A percentile compares a stretch with the other conserved stretches of the same genome.
Conservation (phyloP, 2,329 filamentous ascomycete species). For the Diaporthe eres region DNA sequence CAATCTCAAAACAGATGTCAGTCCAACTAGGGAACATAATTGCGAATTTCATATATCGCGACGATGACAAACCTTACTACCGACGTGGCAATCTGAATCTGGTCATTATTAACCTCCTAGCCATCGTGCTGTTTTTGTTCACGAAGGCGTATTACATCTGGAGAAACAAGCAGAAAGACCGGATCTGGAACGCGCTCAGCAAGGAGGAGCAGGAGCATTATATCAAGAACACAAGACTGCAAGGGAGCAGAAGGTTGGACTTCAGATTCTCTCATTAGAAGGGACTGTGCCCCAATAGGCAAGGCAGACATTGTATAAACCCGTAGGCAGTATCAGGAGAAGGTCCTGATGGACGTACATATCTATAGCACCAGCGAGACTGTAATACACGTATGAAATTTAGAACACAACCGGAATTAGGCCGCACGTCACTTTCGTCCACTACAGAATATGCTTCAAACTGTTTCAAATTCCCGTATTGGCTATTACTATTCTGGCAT, state of each 20-base stretch:
- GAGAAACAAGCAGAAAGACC: constrained; percentile 63
- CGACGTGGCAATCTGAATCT: constrained; percentile 67
- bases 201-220: constrained; percentile 64
- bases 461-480: background rate
- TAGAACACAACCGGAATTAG: background rate
- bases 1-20: constrained; percentile 49
- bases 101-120: constrained; percentile 63
- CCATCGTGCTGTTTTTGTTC: constrained; percentile 64
- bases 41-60: constrained; percentile 63
- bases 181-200: constrained; percentile 63
- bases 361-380: background rate
- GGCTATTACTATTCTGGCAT: constrained; percentile 23
- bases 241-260: constrained; percentile 61
- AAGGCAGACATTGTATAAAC: background rate
- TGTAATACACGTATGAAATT: background rate
- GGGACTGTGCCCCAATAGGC: background rate
- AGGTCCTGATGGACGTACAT: background rate
- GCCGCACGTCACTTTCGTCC: background rate
- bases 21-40: constrained; percentile 54
- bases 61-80: constrained; percentile 69
- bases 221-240: constrained; percentile 57
- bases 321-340: too few species aligned
- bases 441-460: background rate
- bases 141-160: constrained; percentile 68
- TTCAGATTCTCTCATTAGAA: constrained; percentile 57